Base-by-base conservation (phyloP, 257 asterid species). In the Lavandula angustifolia region DNA sequence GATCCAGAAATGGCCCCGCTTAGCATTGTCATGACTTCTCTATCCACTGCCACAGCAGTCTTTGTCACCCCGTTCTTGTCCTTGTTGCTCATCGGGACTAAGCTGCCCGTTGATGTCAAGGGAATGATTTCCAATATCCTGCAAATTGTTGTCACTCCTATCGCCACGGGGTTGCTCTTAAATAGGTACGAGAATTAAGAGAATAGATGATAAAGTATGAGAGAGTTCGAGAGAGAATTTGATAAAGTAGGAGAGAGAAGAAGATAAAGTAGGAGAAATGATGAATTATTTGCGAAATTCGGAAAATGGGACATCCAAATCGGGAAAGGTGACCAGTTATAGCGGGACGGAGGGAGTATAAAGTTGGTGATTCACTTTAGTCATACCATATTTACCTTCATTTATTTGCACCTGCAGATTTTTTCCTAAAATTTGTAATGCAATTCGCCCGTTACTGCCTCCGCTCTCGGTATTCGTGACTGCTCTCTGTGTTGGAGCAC, bases 1-100 rank as follows among this genome's bases (percentile, higher is more conserved):
- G 96, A 90, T 72, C 96, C 97, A 35, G 63, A 73, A 54, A 85
- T 92, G 99, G 99, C 99, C 53, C 97, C 99, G 37, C 94, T 92
- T 46, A 92, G 99, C 79, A 89, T 92, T 38, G 99, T 92, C 78
- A 89, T 92, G 99, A 92, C 99, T 40, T 91, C 97, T 1, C 68
- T 92, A 71, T 92, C 99, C 33, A 92, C 97, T 16, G 96, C 97
- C 18, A 75, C 90, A 62, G 99, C 99, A 1, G 96, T 79, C 67
- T 80, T 92, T 56, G 81, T 87, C 56, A 92, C 99, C 67, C 99
- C 97, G 2, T 68, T 76, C 2, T 75, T 92, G 78, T 85, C 99
- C 33, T 83, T 92, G 64, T 71, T 90, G 74, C 94, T 92, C 41
- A 92, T 92, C 11, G 99, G 97, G 44, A 85, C 83, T 73, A 82